Evolutionary conservation across 768 basidiomycete genomes (phyloP).

Genomic region (Sporobolomyces roseus): DNA sequence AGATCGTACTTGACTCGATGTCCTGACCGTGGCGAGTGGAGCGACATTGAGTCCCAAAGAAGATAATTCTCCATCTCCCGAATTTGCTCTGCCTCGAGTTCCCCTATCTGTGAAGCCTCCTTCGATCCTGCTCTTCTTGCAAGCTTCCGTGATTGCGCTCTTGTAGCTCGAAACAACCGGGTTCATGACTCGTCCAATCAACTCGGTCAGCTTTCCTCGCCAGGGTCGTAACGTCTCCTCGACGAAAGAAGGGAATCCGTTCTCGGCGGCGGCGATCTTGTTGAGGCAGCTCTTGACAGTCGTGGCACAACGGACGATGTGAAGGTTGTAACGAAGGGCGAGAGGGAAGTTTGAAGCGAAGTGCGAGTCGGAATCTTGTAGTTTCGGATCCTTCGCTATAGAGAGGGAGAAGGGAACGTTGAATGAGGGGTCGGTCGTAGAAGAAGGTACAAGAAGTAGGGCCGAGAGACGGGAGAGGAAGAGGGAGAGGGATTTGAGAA

Average conservation of each 20-base stretch:
- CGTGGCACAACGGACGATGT: slow-evolving; percentile 42
- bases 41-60: slow-evolving; percentile 5
- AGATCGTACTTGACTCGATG: slow-evolving; percentile 22
- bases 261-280: slow-evolving; percentile 10
- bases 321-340: slow-evolving; percentile 41
- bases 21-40: no score
- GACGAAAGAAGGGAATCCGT: slow-evolving; percentile 37
- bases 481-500: slow-evolving; percentile 44
- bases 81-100: slow-evolving; percentile 5
- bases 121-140: slow-evolving; percentile 10
- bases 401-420: slow-evolving; percentile 9
- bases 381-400: background rate
- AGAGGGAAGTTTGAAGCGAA: slow-evolving; percentile 26
- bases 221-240: slow-evolving; percentile 44
- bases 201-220: slow-evolving; percentile 42
- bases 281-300: slow-evolving; percentile 37
- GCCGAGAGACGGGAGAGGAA: slow-evolving; percentile 44
- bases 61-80: background rate
- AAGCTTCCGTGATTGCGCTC: slow-evolving; percentile 19
- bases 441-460: slow-evolving; percentile 32
- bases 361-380: slow-evolving; percentile 6
- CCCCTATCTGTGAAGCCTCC: background rate
- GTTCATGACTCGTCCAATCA: slow-evolving; percentile 41
- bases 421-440: slow-evolving; percentile 17
- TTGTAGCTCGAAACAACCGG: slow-evolving; percentile 40